Conservation (phyloP, 345 rosid genomes). For the Camelina neglecta region DNA sequence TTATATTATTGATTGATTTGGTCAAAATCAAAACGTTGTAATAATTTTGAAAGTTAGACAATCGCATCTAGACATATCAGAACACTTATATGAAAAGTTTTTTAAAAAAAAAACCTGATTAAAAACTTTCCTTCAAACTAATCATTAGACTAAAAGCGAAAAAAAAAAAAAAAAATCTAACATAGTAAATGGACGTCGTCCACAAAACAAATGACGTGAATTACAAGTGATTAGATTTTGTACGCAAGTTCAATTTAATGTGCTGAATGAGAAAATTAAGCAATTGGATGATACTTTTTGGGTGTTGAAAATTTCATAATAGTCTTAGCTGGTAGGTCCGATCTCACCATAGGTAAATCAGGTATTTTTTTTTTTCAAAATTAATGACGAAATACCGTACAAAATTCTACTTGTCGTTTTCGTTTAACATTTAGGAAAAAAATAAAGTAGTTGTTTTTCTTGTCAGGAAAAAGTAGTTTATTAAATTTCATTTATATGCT, state of each 20-base stretch:
- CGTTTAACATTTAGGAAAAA: constrained; percentile 9
- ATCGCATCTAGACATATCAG: not conserved
- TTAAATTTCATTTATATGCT: constrained; percentile 28
- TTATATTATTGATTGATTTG: not conserved
- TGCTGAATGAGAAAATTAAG: not conserved
- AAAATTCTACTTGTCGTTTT: constrained; percentile 14
- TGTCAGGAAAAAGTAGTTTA: constrained; percentile 9
- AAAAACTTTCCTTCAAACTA: not conserved
- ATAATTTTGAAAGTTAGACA: not conserved
- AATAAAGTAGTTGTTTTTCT: not conserved
- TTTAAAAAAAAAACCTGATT: not conserved
- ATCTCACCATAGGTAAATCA: not conserved
- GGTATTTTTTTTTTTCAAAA: not conserved
- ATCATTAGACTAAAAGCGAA: not conserved
- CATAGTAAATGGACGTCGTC: constrained; percentile 7
- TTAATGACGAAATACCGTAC: not conserved
- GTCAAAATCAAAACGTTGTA: not conserved
- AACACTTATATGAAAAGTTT: not conserved
- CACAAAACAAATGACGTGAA: constrained; percentile 1
- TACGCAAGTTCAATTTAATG: constrained; percentile 8
- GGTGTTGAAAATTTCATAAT: not conserved
- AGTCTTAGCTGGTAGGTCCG: constrained; percentile 36
- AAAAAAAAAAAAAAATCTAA: not conserved
- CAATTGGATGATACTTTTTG: not conserved
- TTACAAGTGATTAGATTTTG: constrained; percentile 24